phyloP scores from a whole-genome alignment of 1,139 yeast genomes.

The Yamadazyma songkhlaensis region DNA sequence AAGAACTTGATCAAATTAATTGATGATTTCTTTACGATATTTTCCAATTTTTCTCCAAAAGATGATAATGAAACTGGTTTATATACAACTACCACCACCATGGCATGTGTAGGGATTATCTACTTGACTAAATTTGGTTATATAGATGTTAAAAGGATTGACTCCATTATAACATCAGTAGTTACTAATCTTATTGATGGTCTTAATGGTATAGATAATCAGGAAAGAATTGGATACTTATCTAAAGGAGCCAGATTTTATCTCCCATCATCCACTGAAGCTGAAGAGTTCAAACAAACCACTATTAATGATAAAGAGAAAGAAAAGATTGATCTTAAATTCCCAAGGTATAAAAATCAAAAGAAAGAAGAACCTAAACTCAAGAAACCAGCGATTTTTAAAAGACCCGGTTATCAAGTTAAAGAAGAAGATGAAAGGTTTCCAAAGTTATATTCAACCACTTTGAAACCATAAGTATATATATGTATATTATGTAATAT shows the following conservation, averaged over 20 bases:
- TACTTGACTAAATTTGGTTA: conserved; percentile 12
- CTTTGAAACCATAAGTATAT: conserved; percentile 16
- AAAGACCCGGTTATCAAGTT: conserved; percentile 25
- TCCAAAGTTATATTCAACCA: conserved; percentile 24
- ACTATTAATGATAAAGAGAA: not conserved
- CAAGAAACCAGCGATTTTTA: conserved; percentile 54
- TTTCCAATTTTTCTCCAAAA: conserved; percentile 31
- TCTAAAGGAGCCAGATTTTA: conserved; percentile 22
- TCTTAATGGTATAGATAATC: conserved; percentile 22
- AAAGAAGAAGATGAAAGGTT: conserved; percentile 24
- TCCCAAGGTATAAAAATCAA: conserved; percentile 15
- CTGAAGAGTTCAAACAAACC: not conserved
- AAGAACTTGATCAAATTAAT: conserved; percentile 21
- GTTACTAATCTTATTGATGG: conserved; percentile 23
- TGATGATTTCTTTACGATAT: conserved; percentile 35
- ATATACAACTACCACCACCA: conserved; percentile 33
- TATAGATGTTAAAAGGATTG: conserved; percentile 14
- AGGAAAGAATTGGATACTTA: conserved; percentile 29
- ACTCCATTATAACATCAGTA: conserved; percentile 18
- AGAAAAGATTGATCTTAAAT: conserved; percentile 10
- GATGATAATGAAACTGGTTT: conserved; percentile 38
- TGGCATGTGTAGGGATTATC: conserved; percentile 12
- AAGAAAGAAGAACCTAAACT: conserved; percentile 24
- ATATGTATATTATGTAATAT: conserved; percentile 5
- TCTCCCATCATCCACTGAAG: not conserved